Base-by-base conservation (phyloP, 371 early-diverging fungal genomes). In the Coemansia sp. region DNA sequence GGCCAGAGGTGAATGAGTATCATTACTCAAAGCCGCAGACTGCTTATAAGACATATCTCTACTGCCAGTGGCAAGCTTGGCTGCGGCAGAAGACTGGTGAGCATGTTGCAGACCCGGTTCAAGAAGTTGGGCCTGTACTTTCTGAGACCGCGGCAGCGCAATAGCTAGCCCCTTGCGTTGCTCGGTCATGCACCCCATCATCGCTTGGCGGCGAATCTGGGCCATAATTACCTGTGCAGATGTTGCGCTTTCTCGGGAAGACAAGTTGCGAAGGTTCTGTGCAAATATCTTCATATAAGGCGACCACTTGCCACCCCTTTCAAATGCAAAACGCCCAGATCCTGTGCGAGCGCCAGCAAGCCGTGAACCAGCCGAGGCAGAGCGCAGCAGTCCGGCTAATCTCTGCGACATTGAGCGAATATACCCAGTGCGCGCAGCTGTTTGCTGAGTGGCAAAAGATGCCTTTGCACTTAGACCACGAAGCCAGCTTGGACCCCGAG, bases 281-380 rank as follows among this genome's bases (percentile, higher is more conserved):
- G 58, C 28, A 54, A 76, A 28, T 0, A 46, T 61, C n/a, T 46
- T 58, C 48, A 64, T 23, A 29, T 68, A 76, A 0, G 72, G 77
- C 54, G 73, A 64, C 76, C 76, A 76, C 24, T 49, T 64, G 24
- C 76, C 76, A 41, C 76, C 76, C 9, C 61, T 48, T 15, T 64
- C 69, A 58, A 76, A 76, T 7, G 68, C 76, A 61, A 61, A 61
- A 58, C 32, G 54, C 7, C 65, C 29, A 9, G 54, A 11, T 1
- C 57, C 41, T 21, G 40, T 1, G 15, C 24, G 48, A 7, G 29
- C 54, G 41, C 63, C 66, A 13, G 57, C 56, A 26, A 52, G 19
- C 39, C 70, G 63, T 11, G 26, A 69, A 8, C 29, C 66, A 63
- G 11, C 40, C 53, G 12, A 55, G 26, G 24, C 24, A 53, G 13